A percentile compares a stretch with the other conserved stretches of the same genome.
Conservation (phyloP, 225 moss, liverwort and hornwort species). For the Ulota crispa region DNA sequence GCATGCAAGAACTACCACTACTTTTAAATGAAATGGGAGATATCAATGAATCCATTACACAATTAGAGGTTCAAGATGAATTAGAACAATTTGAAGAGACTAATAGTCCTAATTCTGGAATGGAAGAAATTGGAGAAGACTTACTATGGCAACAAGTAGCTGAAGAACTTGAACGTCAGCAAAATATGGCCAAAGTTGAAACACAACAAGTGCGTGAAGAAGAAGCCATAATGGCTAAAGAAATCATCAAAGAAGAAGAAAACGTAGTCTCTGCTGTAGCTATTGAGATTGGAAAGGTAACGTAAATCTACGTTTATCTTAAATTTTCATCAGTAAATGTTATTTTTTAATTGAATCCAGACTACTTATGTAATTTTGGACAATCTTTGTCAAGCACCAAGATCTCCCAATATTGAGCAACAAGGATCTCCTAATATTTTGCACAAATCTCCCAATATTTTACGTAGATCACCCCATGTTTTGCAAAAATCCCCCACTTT, state of each 20-base stretch:
- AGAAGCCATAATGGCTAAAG: conserved; percentile 68
- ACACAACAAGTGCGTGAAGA: conserved; percentile 54
- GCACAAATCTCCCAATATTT: too few relatives aligned
- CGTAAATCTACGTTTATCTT: too few relatives aligned
- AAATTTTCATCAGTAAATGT: too few relatives aligned
- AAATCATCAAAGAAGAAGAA: conserved; percentile 81
- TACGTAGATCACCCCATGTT: too few relatives aligned
- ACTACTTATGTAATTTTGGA: too few relatives aligned
- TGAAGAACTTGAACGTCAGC: conserved; percentile 73
- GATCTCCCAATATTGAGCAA: too few relatives aligned
- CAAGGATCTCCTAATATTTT: too few relatives aligned
- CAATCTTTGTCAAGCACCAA: too few relatives aligned
- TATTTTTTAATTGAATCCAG: too few relatives aligned
- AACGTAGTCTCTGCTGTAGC: conserved; percentile 48
- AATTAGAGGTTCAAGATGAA: conserved; percentile 46
- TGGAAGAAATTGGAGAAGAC: conserved; percentile 70
- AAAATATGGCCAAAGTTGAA: conserved; percentile 42
- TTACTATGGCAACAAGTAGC: conserved; percentile 82
- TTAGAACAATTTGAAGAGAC: conserved; percentile 33
- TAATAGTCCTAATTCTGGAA: conserved; percentile 34
- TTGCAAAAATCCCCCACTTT: too few relatives aligned
- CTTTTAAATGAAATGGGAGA: conserved; percentile 24
- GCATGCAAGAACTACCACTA: conserved; percentile 1
- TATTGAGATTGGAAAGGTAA: conserved; percentile 41
- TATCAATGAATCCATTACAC: conserved; percentile 38